Evolutionary conservation across 495 filamentous ascomycete genomes (phyloP).

Genomic region (Chaetomium fimeti): DNA sequence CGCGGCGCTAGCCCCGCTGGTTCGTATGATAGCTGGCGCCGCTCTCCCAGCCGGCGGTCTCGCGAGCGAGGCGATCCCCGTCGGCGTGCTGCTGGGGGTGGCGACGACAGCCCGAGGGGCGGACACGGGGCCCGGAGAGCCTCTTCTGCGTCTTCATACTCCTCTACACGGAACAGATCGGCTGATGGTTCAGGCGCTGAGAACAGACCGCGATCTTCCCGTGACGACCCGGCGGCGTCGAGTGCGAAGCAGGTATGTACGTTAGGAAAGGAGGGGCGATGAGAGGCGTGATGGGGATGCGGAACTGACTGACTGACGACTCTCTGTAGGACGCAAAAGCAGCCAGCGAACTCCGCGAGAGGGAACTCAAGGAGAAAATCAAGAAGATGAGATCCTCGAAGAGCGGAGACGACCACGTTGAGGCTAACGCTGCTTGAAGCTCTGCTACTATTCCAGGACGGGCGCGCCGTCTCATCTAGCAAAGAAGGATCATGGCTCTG

Average conservation of each 20-base stretch:
- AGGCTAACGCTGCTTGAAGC: conserved; percentile 47
- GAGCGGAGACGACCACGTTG: conserved; percentile 44
- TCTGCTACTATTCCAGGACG: conserved; percentile 10
- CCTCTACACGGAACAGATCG: conserved; percentile 50
- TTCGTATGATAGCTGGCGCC: conserved; percentile 48
- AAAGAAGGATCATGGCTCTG: conserved; percentile 4
- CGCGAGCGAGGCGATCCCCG: conserved; percentile 14
- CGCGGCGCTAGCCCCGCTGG: conserved; percentile 29
- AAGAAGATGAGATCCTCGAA: conserved; percentile 61
- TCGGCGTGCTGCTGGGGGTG: neutral
- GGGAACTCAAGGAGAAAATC: conserved; percentile 64
- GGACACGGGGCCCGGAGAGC: conserved; percentile 22
- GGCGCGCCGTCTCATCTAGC: neutral
- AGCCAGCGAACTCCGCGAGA: conserved; percentile 61
- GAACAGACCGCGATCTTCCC: conserved; percentile 47
- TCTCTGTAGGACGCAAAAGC: conserved; percentile 31
- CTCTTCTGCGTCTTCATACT: conserved; percentile 53
- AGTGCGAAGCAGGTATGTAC: conserved; percentile 43
- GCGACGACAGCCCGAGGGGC: conserved; percentile 21
- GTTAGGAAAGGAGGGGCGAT: conserved; percentile 18
- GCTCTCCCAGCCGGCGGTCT: conserved; percentile 53
- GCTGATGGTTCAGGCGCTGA: conserved; percentile 65
- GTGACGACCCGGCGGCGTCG: conserved; percentile 33
- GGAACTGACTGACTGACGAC: neutral
- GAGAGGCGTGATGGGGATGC: neutral